phyloP scores from a whole-genome alignment of 495 filamentous ascomycete genomes.

The Penicillium flavigenum region DNA sequence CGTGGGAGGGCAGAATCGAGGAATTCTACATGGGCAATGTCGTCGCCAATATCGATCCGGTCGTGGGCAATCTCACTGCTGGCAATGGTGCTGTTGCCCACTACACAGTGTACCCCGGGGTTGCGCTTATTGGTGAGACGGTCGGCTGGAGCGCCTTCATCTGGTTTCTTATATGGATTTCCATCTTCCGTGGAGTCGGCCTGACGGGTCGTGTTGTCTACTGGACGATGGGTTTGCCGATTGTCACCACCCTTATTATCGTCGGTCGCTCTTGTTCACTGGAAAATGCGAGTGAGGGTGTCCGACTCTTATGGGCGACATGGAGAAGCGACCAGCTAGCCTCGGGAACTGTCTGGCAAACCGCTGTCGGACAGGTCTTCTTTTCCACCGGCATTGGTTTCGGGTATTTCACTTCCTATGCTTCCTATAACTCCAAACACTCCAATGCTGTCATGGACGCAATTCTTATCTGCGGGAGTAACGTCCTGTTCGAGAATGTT shows the following conservation, averaged over 20 bases:
- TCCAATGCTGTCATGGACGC: slow-evolving; percentile 43
- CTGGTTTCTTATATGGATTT: slow-evolving; percentile 43
- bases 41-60: slow-evolving; percentile 29
- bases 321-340: slow-evolving; percentile 26
- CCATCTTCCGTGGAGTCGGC: slow-evolving; percentile 40
- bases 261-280: slow-evolving; percentile 36
- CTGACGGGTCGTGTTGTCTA: slow-evolving; percentile 44
- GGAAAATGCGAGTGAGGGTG: slow-evolving; percentile 33
- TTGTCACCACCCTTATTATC: slow-evolving; percentile 39
- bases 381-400: slow-evolving; percentile 30
- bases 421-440: slow-evolving; percentile 30
- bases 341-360: slow-evolving; percentile 32
- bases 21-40: slow-evolving; percentile 38
- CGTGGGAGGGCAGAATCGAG: slow-evolving; percentile 36
- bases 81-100: slow-evolving; percentile 19
- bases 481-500: slow-evolving; percentile 41
- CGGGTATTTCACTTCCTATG: slow-evolving; percentile 32
- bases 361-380: slow-evolving; percentile 30
- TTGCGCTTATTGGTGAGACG: slow-evolving; percentile 32
- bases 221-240: slow-evolving; percentile 46
- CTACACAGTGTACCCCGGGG: slow-evolving; percentile 26
- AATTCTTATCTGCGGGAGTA: slow-evolving; percentile 37
- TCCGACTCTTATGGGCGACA: slow-evolving; percentile 30
- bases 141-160: slow-evolving; percentile 42
- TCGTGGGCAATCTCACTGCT: slow-evolving; percentile 21